Evolutionary conservation across 345 rosid genomes (phyloP).

Genomic region (Bruguiera parviflora): DNA sequence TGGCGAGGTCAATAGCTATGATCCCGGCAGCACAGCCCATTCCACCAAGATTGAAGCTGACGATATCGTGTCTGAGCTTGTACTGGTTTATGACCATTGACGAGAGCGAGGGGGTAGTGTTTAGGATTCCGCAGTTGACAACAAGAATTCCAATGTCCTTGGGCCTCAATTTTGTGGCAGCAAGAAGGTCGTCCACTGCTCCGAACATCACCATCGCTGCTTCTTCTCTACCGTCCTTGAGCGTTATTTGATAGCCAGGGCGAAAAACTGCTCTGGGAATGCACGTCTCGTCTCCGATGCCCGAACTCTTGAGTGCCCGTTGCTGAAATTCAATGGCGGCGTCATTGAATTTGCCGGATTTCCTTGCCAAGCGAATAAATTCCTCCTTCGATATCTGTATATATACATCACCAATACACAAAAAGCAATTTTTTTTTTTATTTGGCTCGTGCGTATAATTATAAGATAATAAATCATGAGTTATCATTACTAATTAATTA

Average conservation of each 20-base stretch:
- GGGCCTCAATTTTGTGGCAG: conserved; percentile 43
- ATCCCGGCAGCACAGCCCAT: conserved; percentile 83
- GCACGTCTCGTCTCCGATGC: conserved; percentile 70
- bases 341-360: conserved; percentile 56
- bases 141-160: conserved; percentile 54
- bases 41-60: conserved; percentile 73
- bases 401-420: not conserved
- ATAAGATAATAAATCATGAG: too few relatives aligned
- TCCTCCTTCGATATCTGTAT: conserved; percentile 53
- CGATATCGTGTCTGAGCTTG: conserved; percentile 55
- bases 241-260: conserved; percentile 34
- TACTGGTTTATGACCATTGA: conserved; percentile 72
- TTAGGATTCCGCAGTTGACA: conserved; percentile 65
- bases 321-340: conserved; percentile 51
- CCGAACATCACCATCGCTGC: conserved; percentile 66
- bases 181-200: conserved; percentile 55
- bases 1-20: conserved; percentile 61
- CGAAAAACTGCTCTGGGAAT: conserved; percentile 53
- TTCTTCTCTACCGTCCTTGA: conserved; percentile 61
- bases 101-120: conserved; percentile 63
- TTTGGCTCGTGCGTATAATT: too few relatives aligned
- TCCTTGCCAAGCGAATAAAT: conserved; percentile 46
- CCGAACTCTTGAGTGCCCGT: conserved; percentile 45
- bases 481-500: too few relatives aligned
- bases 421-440: too few relatives aligned